A percentile compares a stretch with the other conserved stretches of the same genome.
Evolutionary conservation across 2,329 filamentous ascomycete genomes (phyloP).

Genomic region (Paraphaeosphaeria sporulosa): DNA sequence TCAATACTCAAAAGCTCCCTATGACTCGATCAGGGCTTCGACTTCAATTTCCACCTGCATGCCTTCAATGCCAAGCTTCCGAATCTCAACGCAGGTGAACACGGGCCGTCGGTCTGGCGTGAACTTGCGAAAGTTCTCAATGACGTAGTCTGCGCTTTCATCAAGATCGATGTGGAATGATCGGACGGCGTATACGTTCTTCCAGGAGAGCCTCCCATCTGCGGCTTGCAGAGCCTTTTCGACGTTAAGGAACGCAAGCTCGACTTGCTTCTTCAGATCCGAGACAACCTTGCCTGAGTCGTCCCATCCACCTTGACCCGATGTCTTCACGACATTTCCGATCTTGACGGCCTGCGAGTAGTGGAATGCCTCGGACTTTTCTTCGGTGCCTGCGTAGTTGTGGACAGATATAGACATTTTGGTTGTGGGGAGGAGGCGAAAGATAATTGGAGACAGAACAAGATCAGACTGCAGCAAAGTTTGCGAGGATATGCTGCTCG

Average conservation of each 20-base stretch:
- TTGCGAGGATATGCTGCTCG: neutral
- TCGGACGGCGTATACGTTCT: constrained; percentile 50
- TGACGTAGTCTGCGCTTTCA: constrained; percentile 11
- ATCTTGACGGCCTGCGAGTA: constrained; percentile 25
- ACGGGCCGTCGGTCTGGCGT: constrained; percentile 23
- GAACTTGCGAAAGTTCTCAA: constrained; percentile 16
- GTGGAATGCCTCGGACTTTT: constrained; percentile 17
- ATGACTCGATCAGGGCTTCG: constrained; percentile 14
- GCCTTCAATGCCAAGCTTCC: constrained; percentile 17
- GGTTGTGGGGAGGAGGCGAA: neutral
- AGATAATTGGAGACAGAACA: neutral
- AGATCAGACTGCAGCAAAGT: neutral
- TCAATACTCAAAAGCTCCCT: neutral
- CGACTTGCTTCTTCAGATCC: constrained; percentile 19
- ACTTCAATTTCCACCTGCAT: constrained; percentile 27
- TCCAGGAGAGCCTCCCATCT: constrained; percentile 41
- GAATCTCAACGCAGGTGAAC: constrained; percentile 24
- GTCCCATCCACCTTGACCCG: constrained; percentile 28
- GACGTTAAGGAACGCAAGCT: constrained; percentile 60
- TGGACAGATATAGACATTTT: constrained; percentile 4
- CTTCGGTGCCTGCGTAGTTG: constrained; percentile 17
- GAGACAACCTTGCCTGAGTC: constrained; percentile 15
- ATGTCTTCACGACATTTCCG: constrained; percentile 19
- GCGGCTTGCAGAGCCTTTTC: constrained; percentile 51
- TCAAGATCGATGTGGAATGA: constrained; percentile 18